Conservation (phyloP, 2,329 filamentous ascomycete genomes). For the Pestalotiopsis sp. region DNA sequence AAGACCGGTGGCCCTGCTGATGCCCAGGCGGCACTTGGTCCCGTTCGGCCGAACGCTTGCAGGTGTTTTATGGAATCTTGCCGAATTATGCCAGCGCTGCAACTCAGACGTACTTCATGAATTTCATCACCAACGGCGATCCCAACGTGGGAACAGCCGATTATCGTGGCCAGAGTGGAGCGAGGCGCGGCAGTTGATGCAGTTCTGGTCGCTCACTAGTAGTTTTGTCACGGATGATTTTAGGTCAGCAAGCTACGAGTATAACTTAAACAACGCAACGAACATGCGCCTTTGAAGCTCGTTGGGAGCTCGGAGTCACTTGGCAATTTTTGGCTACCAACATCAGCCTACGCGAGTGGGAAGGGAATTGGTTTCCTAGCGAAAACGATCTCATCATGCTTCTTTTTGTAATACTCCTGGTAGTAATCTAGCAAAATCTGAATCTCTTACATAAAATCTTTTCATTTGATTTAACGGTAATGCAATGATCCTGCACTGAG, state of each 20-base stretch:
- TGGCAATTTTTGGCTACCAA: too few relatives aligned
- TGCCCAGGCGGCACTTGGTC: slow-evolving; percentile 12
- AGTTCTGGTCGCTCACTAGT: not conserved
- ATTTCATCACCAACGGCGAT: not conserved
- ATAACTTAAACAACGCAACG: not conserved
- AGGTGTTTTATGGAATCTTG: slow-evolving; percentile 65
- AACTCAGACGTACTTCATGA: slow-evolving; percentile 2
- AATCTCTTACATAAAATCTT: not conserved
- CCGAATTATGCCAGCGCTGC: slow-evolving; percentile 54
- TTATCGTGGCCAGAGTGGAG: not conserved
- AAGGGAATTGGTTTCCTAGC: too few relatives aligned
- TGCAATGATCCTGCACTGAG: not conserved
- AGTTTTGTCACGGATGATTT: not conserved
- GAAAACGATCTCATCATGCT: too few relatives aligned
- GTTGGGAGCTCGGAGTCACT: too few relatives aligned
- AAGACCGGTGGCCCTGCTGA: slow-evolving; percentile 11
- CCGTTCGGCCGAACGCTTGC: slow-evolving; percentile 33
- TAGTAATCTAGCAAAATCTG: too few relatives aligned
- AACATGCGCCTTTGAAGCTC: not conserved
- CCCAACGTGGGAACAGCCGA: not conserved
- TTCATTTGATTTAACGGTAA: not conserved
- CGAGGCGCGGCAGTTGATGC: not conserved
- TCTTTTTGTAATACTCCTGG: too few relatives aligned
- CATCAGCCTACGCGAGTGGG: too few relatives aligned
- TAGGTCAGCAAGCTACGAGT: not conserved